These are phyloP conservation scores for Aspergillus costaricaensis DNA, from an alignment of 2,329 filamentous ascomycete genomes.

Conservation along the genomic window DNA sequence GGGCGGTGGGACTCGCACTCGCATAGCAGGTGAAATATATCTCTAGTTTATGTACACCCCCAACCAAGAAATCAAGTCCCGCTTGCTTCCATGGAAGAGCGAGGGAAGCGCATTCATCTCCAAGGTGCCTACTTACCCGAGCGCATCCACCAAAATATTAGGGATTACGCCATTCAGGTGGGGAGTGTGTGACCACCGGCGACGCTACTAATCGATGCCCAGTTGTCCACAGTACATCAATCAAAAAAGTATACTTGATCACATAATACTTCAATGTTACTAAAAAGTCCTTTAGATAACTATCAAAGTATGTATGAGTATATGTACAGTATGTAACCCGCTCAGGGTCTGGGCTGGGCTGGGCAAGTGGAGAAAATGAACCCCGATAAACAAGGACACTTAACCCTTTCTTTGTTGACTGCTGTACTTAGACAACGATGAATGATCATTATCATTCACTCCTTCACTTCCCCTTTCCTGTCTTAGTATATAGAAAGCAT, in stretches of 20 bases:
- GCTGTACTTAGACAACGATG: background rate
- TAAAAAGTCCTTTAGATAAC: too few relatives aligned
- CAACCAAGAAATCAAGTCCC: too few relatives aligned
- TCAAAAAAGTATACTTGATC: background rate
- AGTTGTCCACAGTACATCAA: background rate
- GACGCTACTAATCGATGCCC: background rate
- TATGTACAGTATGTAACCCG: background rate
- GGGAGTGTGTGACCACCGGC: background rate
- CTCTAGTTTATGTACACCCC: too few relatives aligned
- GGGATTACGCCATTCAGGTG: background rate
- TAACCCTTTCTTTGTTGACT: background rate
- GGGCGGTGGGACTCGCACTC: background rate
- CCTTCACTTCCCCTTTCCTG: background rate
- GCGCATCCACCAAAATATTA: background rate
- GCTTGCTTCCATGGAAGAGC: too few relatives aligned
- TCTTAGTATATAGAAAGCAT: background rate
- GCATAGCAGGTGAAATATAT: background rate
- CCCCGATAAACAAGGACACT: background rate
- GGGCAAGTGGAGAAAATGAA: slow-evolving; percentile 3
- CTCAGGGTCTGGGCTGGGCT: slow-evolving; percentile 4
- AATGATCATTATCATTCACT: background rate
- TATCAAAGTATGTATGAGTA: too few relatives aligned
- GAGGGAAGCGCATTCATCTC: too few relatives aligned
- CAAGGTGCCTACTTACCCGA: too few relatives aligned
- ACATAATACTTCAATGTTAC: too few relatives aligned